Evolutionary conservation across 2,329 filamentous ascomycete genomes (phyloP).

Genomic region (Penicillium griseofulvum): DNA sequence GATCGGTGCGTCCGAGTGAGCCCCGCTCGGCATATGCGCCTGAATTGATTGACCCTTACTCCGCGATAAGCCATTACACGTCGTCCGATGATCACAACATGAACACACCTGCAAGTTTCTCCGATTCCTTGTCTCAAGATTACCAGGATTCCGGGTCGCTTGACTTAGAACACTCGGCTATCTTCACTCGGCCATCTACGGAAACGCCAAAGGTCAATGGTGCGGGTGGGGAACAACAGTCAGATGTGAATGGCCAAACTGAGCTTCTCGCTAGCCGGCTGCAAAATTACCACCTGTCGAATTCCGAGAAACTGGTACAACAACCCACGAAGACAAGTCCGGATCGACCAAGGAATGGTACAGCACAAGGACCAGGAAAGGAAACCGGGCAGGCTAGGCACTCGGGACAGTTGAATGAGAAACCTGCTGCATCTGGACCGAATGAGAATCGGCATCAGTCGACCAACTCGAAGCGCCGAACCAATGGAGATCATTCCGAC

Average conservation of each 20-base stretch:
- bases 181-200: slow-evolving; percentile 26
- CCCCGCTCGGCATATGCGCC: slow-evolving; percentile 32
- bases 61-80: slow-evolving; percentile 39
- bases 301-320: slow-evolving; percentile 30
- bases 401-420: slow-evolving; percentile 25
- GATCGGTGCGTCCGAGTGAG: slow-evolving; percentile 44
- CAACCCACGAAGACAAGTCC: slow-evolving; percentile 23
- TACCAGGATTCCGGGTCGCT: slow-evolving; percentile 38
- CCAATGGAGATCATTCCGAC: slow-evolving; percentile 34
- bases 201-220: slow-evolving; percentile 22
- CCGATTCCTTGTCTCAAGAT: slow-evolving; percentile 40
- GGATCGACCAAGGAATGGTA: slow-evolving; percentile 25
- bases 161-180: slow-evolving; percentile 33
- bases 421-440: slow-evolving; percentile 20
- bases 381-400: slow-evolving; percentile 29
- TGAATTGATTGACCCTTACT: slow-evolving; percentile 38
- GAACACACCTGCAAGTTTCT: slow-evolving; percentile 39
- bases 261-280: slow-evolving; percentile 39
- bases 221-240: slow-evolving; percentile 10
- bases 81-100: slow-evolving; percentile 41
- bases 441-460: slow-evolving; percentile 29
- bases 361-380: slow-evolving; percentile 26
- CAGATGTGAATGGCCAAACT: slow-evolving; percentile 29
- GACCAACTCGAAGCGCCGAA: slow-evolving; percentile 32
- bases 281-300: slow-evolving; percentile 39